These are phyloP conservation scores for Saccharomyces hybrid DNA, from an alignment of 1,139 yeast species.

Conservation along the genomic window DNA sequence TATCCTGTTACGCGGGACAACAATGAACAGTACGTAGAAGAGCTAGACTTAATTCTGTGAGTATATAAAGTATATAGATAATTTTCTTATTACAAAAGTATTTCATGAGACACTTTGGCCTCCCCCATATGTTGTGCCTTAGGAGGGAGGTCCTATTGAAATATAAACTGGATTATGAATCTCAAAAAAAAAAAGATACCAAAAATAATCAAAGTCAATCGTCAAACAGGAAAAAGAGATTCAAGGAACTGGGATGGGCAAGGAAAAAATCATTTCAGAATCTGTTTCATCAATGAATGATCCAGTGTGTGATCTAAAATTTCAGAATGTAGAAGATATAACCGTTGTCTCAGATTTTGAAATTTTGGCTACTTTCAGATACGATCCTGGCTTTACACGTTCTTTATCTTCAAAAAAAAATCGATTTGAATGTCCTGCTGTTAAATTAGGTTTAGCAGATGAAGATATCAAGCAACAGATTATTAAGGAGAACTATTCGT, in stretches of 20 bases:
- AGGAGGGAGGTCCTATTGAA: background rate
- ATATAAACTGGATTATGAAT: background rate
- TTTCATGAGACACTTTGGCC: background rate
- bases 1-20: constrained; percentile 53
- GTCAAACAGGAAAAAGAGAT: background rate
- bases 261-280: background rate
- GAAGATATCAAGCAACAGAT: background rate
- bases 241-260: background rate
- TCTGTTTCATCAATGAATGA: background rate
- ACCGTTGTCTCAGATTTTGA: constrained; percentile 37
- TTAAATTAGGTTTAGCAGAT: background rate
- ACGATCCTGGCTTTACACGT: constrained; percentile 49
- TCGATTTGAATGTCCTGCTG: background rate
- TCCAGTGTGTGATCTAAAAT: background rate
- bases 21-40: constrained; percentile 29
- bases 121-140: background rate
- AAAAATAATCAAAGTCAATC: background rate
- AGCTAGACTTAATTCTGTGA: constrained; percentile 35
- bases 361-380: constrained; percentile 60
- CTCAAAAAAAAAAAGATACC: background rate
- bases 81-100: background rate
- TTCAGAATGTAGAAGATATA: background rate
- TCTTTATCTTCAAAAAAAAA: constrained; percentile 1
- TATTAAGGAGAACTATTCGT: background rate
- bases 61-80: constrained; percentile 1